Evolutionary conservation across 2,329 filamentous ascomycete species (phyloP), one percentile per base, ranked within the genome.

Genomic region (Tolypocladium inflatum): DNA sequence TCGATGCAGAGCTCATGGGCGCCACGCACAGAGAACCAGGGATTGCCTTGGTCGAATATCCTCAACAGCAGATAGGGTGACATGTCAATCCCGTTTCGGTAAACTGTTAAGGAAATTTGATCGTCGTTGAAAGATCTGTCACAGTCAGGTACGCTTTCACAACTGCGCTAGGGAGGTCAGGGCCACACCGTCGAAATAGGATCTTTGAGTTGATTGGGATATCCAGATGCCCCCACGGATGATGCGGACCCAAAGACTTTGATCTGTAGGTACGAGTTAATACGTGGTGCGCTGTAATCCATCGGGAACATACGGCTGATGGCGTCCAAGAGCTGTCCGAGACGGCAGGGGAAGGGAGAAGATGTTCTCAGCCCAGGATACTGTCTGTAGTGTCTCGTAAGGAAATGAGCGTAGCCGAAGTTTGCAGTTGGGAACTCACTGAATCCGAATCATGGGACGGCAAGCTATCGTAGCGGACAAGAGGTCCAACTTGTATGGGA

Each of bases 321-420:
- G 62, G 54, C 77, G 72, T 62, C 75, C 78, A 55, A 85, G 68
- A 6, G 74, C 72, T 5, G 80, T 84, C 15, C 77, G 73, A 13
- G 76, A 77, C 0, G 81, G 76, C 43, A 83, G 70, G 0, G 80
- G 79, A 23, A 79, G 72, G 1, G 80, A 79, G 62, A 86, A 86
- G 30, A 86, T 83, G 45, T 80, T 76, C 63, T 84, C 78, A 7
- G 83, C 81, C 84, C 84, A 87, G 64, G 86, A 83, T 5, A 74
- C 70, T 55, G 71, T 72, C 80, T 84, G 60, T 37, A 38, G 26
- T 41, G 37, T 33, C 51, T 26, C 57, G 60, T 63, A 57, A 63
- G 54, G 55, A 58, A 41, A 5, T 26, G 15, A 11, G 23, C 30
- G 26, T 11, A 15, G 10, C 26, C 35, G 15, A 38, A 52, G 35